Conservation (phyloP, 2,329 filamentous ascomycete species). For the Cryoendolithus antarcticus region DNA sequence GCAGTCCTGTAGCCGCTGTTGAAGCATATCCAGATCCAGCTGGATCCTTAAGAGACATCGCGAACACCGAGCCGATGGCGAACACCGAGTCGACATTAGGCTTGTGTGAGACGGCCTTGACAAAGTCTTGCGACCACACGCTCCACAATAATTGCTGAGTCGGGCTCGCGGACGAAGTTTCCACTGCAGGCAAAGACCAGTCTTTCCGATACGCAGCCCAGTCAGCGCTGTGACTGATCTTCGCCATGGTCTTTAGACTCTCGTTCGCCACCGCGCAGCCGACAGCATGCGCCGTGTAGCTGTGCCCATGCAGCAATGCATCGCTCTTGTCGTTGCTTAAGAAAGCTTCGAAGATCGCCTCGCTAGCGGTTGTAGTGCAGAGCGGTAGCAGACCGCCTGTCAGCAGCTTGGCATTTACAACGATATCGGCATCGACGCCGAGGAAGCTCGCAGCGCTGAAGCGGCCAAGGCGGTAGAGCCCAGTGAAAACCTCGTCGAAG, state of each 20-base stretch:
- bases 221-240: conserved; percentile 42
- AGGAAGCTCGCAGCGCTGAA: conserved; percentile 61
- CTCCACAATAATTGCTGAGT: conserved; percentile 43
- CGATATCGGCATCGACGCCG: conserved; percentile 56
- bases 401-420: conserved; percentile 70
- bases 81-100: conserved; percentile 51
- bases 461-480: conserved; percentile 67
- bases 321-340: conserved; percentile 61
- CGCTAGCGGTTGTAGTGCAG: conserved; percentile 61
- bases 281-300: conserved; percentile 73
- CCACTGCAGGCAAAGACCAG: conserved; percentile 27
- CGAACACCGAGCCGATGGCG: conserved; percentile 63
- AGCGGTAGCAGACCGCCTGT: conserved; percentile 71
- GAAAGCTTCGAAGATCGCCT: conserved; percentile 62
- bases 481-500: conserved; percentile 82
- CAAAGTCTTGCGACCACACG: conserved; percentile 53
- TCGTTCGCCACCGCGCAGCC: conserved; percentile 69
- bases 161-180: neutral
- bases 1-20: conserved; percentile 41
- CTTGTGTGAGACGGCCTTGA: conserved; percentile 46
- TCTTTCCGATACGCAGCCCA: conserved; percentile 46
- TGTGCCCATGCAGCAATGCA: conserved; percentile 71
- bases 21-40: conserved; percentile 43
- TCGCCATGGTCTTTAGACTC: conserved; percentile 47
- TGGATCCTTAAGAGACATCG: conserved; percentile 45